These are phyloP conservation scores for Austroboletus sp. DNA, from an alignment of 1,284 basidiomycete species.

Conservation along the genomic window DNA sequence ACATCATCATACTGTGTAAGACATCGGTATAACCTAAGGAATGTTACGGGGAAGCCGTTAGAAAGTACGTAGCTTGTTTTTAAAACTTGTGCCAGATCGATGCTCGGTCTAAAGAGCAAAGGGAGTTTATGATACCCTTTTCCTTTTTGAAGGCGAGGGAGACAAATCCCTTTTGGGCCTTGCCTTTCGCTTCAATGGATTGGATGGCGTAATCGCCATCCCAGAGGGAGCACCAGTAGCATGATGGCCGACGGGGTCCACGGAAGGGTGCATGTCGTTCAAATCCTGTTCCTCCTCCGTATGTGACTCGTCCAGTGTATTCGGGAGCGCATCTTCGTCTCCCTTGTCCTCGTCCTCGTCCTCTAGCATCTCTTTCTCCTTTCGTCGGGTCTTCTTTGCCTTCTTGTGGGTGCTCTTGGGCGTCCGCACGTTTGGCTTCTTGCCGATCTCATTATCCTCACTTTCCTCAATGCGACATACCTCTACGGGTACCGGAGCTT, in stretches of 20 bases:
- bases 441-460: too few relatives aligned
- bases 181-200: conserved; percentile 21
- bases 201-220: not conserved
- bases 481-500: conserved; percentile 28
- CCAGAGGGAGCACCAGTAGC: not conserved
- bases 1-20: too few relatives aligned
- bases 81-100: too few relatives aligned
- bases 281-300: not conserved
- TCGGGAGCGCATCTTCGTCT: conserved; percentile 27
- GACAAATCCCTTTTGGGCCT: not conserved
- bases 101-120: not conserved
- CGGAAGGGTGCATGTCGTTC: not conserved
- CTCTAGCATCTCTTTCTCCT: not conserved
- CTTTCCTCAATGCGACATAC: conserved; percentile 26
- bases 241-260: not conserved
- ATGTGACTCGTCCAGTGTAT: not conserved
- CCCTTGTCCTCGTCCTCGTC: conserved; percentile 17
- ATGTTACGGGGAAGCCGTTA: too few relatives aligned
- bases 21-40: too few relatives aligned
- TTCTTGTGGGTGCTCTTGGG: conserved; percentile 17
- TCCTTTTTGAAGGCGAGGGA: conserved; percentile 20
- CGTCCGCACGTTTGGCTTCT: conserved; percentile 18
- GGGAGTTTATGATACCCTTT: conserved; percentile 13
- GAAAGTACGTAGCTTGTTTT: not conserved
- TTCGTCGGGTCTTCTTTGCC: conserved; percentile 9